Conservation (phyloP, 1,284 basidiomycete species). For the Leccinum pallidistipes region DNA sequence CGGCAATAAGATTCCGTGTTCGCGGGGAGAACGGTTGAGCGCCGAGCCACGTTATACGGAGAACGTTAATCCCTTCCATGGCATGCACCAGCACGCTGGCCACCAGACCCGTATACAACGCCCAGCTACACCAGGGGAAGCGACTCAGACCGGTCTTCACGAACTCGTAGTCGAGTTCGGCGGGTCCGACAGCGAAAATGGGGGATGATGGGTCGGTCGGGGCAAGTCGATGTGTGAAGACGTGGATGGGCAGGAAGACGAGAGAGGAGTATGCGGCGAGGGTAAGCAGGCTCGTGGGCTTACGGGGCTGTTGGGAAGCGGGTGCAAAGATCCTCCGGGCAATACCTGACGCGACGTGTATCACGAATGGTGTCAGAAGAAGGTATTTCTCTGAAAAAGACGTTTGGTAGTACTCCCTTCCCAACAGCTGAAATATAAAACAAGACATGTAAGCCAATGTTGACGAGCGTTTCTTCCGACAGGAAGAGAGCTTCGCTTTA, state of each 20-base stretch:
- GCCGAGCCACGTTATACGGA: slow-evolving; percentile 46
- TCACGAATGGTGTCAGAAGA: slow-evolving; percentile 55
- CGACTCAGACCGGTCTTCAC: slow-evolving; percentile 61
- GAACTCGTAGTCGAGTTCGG: slow-evolving; percentile 74
- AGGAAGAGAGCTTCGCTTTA: neutral
- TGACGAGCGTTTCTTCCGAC: neutral
- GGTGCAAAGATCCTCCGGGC: slow-evolving; percentile 53
- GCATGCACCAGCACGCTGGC: slow-evolving; percentile 53
- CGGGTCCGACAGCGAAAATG: slow-evolving; percentile 59
- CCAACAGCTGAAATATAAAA: slow-evolving; percentile 52
- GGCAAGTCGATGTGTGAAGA: slow-evolving; percentile 56
- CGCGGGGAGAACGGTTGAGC: slow-evolving; percentile 15
- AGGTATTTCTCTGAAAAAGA: slow-evolving; percentile 61
- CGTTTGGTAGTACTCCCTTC: slow-evolving; percentile 79
- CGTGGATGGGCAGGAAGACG: slow-evolving; percentile 62
- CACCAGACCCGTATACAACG: slow-evolving; percentile 60
- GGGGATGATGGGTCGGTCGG: slow-evolving; percentile 42
- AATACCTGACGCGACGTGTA: slow-evolving; percentile 57
- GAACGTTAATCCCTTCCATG: slow-evolving; percentile 53
- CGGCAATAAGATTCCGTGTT: slow-evolving; percentile 36
- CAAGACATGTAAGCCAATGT: neutral
- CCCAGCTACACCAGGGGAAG: slow-evolving; percentile 61
- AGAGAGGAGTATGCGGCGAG: slow-evolving; percentile 56
- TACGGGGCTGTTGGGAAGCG: slow-evolving; percentile 36
- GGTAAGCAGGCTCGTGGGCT: slow-evolving; percentile 47